phyloP scores from a whole-genome alignment of 1,284 basidiomycete genomes.

The Ganoderma lingzhi region DNA sequence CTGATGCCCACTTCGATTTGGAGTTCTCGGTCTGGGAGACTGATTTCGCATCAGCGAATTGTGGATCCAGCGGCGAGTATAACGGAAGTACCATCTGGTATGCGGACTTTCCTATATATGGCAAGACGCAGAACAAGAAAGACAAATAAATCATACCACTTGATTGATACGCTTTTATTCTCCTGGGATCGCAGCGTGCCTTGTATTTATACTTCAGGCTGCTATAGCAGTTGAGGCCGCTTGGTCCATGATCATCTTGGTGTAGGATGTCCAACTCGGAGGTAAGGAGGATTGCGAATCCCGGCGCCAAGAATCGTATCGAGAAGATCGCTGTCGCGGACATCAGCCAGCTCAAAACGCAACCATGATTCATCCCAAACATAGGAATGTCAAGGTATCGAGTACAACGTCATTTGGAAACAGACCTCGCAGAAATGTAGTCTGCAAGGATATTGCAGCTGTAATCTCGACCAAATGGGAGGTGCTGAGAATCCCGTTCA shows the following conservation, averaged over 20 bases:
- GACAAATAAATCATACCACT: constrained; percentile 7
- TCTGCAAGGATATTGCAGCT: background rate
- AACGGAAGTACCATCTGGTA: background rate
- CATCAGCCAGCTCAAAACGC: background rate
- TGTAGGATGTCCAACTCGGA: background rate
- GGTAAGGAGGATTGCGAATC: background rate
- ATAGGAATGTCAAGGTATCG: background rate
- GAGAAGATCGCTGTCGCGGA: background rate
- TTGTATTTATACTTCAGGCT: background rate
- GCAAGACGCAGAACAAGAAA: background rate
- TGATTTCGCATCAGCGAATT: background rate
- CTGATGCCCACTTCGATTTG: background rate
- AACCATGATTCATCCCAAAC: background rate
- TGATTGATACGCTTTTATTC: background rate
- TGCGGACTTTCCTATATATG: background rate
- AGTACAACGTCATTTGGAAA: background rate
- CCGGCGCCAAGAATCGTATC: background rate
- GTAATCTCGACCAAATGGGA: background rate
- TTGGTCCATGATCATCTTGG: background rate
- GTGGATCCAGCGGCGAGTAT: background rate
- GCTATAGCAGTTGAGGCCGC: background rate
- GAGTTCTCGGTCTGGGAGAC: background rate
- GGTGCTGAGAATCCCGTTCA: background rate
- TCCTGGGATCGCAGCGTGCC: background rate
- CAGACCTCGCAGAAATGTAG: background rate